A percentile compares a stretch with the other conserved stretches of the same genome.
Conservation (phyloP, 176 grass and related monocot genomes). For the Chrysopogon serrulatus region DNA sequence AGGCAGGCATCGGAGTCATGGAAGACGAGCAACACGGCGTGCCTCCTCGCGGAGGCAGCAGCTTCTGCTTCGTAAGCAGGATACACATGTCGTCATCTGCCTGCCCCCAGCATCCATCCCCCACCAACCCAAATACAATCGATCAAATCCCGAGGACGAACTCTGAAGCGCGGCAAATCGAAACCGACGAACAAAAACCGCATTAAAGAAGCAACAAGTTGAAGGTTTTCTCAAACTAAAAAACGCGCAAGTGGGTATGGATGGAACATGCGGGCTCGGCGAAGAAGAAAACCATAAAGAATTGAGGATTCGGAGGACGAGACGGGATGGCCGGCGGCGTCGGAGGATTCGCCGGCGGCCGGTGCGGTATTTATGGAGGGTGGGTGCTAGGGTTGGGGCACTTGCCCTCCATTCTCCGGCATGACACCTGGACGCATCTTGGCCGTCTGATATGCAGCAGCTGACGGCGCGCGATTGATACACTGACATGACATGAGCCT, state of each 20-base stretch:
- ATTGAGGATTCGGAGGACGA: neutral
- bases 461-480: neutral
- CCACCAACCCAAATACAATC: neutral
- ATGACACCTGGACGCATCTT: neutral
- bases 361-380: neutral
- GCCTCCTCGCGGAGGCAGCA: neutral
- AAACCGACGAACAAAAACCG: neutral
- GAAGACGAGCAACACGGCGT: slow-evolving; percentile 52
- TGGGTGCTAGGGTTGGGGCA: neutral
- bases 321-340: neutral
- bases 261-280: neutral
- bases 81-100: slow-evolving; percentile 39
- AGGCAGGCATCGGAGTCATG: slow-evolving; percentile 61
- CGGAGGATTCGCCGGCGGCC: neutral
- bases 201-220: neutral
- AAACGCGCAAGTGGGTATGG: neutral
- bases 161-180: neutral
- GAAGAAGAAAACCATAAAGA: neutral
- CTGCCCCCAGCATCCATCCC: neutral
- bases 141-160: neutral
- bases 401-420: neutral
- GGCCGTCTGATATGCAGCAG: neutral
- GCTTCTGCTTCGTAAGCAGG: slow-evolving; percentile 38
- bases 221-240: neutral
- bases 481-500: too few relatives aligned